These are phyloP conservation scores for Botrytis squamosa DNA, from an alignment of 2,329 filamentous ascomycete species.

Conservation along the genomic window DNA sequence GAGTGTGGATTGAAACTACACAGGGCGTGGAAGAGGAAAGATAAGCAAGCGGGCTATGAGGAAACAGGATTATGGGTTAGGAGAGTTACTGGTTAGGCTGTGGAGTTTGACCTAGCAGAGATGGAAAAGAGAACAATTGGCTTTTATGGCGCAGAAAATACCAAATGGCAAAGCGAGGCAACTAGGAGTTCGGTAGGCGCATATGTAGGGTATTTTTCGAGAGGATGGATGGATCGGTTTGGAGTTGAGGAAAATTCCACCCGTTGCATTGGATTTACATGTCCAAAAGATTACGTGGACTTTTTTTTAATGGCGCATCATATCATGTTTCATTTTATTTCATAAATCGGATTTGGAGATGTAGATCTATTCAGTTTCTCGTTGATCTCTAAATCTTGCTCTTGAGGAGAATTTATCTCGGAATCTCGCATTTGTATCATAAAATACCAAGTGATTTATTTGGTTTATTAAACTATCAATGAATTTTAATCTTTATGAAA, in stretches of 20 bases:
- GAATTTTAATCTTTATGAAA: background rate
- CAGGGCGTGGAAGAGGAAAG: slow-evolving; percentile 71
- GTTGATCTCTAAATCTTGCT: background rate
- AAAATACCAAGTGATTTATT: background rate
- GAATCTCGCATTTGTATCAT: background rate
- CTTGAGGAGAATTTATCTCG: background rate
- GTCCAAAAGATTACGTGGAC: background rate
- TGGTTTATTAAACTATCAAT: background rate
- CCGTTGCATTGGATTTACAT: background rate
- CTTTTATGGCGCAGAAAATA: background rate
- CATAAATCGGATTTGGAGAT: background rate
- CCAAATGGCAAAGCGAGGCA: background rate
- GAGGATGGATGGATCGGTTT: background rate
- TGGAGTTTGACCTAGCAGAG: background rate
- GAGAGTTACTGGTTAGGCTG: slow-evolving; percentile 61
- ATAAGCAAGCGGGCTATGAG: slow-evolving; percentile 64
- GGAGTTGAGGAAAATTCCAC: background rate
- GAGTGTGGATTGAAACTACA: slow-evolving; percentile 74
- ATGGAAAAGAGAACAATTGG: background rate
- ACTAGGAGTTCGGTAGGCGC: background rate
- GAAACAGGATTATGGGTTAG: slow-evolving; percentile 75
- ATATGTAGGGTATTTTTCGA: background rate
- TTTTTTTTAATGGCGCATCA: background rate
- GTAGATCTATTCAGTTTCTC: background rate
- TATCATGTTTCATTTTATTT: background rate